Evolutionary conservation across 306 rosid species (phyloP), one percentile per base, ranked within the genome.

Genomic region (Pyrus bretschneideri): DNA sequence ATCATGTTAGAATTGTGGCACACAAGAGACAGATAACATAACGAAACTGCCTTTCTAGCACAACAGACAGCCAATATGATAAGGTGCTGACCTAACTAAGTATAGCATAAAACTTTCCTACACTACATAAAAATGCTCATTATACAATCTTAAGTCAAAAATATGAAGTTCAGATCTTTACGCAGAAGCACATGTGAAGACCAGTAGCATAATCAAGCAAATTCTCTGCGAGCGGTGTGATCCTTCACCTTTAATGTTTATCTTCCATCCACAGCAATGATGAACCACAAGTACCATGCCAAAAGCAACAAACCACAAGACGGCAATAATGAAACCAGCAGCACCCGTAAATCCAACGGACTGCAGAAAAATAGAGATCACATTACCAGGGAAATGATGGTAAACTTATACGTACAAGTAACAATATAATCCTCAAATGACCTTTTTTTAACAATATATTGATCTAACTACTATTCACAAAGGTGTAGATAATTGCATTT

Each of bases 291-390:
- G 93, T 35, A 93, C 90, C 80, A 87, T 60, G 60, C 97, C 99
- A 79, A 96, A 96, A 38, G 89, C 84, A 80, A 96, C 23, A 76
- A 96, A 89, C 99, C 99, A 96, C 22, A 96, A 64, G 63, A 88
- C 31, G 11, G 99, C 84, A 83, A 96, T 94, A 85, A 92, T 59
- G 70, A 96, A 92, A 78, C 92, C 99, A 69, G 90, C 84, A 0
- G 87, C 90, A 52, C 98, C 99, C 2, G 97, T 96, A 83, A 96
- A 96, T 80, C 93, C 99, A 86, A 96, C 99, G 31, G 99, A 96
- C 99, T 96, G 87, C 84, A 83, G 52, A 74, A 29, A 69, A 5
- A 77, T 40, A 57, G 52, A 42, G 55, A 74, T 13, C 19, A n/a
- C 21, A 29, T 74, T 62, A 61, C 14, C 1, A 62, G 9, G 13